Evolutionary conservation across 192 early-diverging fungal genomes (phyloP).

Genomic region (Funneliformis mosseae): DNA sequence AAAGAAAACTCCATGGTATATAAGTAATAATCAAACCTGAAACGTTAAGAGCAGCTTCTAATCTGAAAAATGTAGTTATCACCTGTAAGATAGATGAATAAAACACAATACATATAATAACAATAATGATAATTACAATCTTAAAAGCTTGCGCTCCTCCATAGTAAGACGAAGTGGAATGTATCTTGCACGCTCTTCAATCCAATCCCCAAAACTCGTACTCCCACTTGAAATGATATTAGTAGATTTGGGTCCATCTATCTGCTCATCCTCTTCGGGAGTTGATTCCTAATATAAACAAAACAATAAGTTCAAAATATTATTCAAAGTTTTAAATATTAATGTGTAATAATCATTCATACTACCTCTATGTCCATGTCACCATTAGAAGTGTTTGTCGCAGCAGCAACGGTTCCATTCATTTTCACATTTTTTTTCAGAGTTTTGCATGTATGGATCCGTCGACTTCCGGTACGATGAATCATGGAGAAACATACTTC

Average conservation of each 20-base stretch:
- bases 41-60: conserved; percentile 94
- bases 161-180: conserved; percentile 92
- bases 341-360: not conserved
- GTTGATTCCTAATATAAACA: not conserved
- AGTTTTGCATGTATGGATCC: conserved; percentile 55
- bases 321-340: conserved; percentile 4
- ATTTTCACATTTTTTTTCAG: conserved; percentile 9
- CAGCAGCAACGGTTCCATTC: too few species aligned
- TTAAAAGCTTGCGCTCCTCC: conserved; percentile 89
- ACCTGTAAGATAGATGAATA: not conserved
- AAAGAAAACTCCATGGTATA: not conserved
- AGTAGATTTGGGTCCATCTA: not conserved
- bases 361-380: not conserved
- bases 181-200: conserved; percentile 84
- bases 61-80: conserved; percentile 34
- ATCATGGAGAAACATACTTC: conserved; percentile 89
- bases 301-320: not conserved
- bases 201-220: conserved; percentile 75
- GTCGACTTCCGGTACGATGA: conserved; percentile 76
- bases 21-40: conserved; percentile 40
- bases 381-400: not conserved
- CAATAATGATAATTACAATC: conserved; percentile 60
- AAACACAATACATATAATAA: not conserved
- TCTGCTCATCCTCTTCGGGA: not conserved
- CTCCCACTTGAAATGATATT: conserved; percentile 36